Conservation (phyloP, 768 basidiomycete species). For the Udeniomyces megalosporus region DNA sequence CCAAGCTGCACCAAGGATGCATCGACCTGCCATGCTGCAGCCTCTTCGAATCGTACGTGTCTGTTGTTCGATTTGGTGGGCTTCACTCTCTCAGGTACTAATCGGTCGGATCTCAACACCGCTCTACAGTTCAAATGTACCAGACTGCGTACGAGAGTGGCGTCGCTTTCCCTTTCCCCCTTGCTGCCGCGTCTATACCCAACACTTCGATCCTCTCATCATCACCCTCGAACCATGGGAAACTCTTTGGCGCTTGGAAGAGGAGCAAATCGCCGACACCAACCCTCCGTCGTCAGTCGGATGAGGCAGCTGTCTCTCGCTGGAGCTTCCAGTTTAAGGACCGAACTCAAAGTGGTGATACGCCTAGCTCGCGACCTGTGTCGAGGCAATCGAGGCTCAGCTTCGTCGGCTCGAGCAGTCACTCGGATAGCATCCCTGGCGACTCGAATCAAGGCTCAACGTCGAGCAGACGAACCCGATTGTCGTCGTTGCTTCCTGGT, state of each 20-base stretch:
- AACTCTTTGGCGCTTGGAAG: not conserved
- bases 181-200: not conserved
- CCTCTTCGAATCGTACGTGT: conserved; percentile 28
- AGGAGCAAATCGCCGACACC: not conserved
- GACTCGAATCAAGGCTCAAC: not conserved
- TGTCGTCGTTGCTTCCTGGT: too few relatives aligned
- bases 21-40: conserved; percentile 64
- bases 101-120: too few relatives aligned
- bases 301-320: not conserved
- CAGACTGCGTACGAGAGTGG: not conserved
- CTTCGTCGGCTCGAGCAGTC: not conserved
- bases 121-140: not conserved
- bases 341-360: not conserved
- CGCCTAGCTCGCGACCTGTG: not conserved
- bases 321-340: not conserved
- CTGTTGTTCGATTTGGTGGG: not conserved
- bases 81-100: not conserved
- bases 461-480: not conserved
- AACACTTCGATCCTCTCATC: not conserved
- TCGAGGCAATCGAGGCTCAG: conserved; percentile 1
- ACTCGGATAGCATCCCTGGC: not conserved
- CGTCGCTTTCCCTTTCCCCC: not conserved
- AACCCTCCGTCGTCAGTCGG: not conserved
- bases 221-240: not conserved
- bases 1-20: conserved; percentile 49